Base-by-base conservation (phyloP, 768 basidiomycete species). In the Chiua virens region DNA sequence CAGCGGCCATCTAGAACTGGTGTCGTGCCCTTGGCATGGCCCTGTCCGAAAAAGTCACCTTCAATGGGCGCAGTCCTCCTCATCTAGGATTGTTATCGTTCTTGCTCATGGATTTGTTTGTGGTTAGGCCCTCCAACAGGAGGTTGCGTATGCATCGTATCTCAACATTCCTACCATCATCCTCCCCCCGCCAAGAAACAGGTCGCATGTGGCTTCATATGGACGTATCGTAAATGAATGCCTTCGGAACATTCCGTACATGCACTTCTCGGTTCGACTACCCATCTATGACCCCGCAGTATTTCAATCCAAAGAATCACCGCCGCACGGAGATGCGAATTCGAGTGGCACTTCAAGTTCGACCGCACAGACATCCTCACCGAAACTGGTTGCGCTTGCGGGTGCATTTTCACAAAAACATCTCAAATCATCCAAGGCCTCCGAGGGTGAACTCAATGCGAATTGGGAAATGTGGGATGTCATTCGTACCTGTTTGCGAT, bases 401-500 rank as follows among this genome's bases (percentile, higher is more conserved):
- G 45, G 51, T 11, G 43, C 63, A 38, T 59, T 67, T 23, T 55
- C 69, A 9, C 65, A 71, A 28, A 61, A 46, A 56, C 48, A 45
- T 14, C 50, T 56, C 42, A 65, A 59, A 34, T 62, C 71, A 11
- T 60, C 71, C 17, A 70, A 68, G 34, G 68, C 77, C 17, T 68
- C 78, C 37, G 83, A 83, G 57, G 74, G 71, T 9, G 81, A 86
- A 54, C 71, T 89, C 46, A 85, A 85, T 59, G 79, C 76, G 7
- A 92, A 89, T 1, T 99, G 97, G 96, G 97, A 98, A 67, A 96
- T 95, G 83, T 99, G 97, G 97, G 97, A 98, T 67, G 79, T 87
- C 42, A 91, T 99, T 51, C 79, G 95, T 53, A 86, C 87, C 4
- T n/a, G 79, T 96, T 30, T 99, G 97, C 68, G 86, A 86, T 50